Base-by-base conservation (phyloP, 768 basidiomycete genomes). In the Ramaria sp. region DNA sequence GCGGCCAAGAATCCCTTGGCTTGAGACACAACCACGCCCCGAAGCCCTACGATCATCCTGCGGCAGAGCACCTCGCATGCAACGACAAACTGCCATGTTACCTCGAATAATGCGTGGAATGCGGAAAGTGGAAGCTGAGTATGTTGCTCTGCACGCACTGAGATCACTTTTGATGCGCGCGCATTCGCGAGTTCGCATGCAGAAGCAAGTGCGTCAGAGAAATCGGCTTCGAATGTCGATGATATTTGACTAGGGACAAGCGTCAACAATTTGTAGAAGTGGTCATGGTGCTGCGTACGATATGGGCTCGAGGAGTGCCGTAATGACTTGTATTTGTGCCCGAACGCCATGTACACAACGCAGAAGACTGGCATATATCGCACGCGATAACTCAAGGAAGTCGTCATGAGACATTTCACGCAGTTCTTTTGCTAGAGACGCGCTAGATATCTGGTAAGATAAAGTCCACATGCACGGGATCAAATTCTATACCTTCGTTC, bases 21-120 rank as follows among this genome's bases (percentile, higher is more conserved):
- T 85, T 93, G 63, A 53, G 82, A 77, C 45, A 94, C 83, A 51
- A 92, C 79, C 1, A 82, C 87, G 4, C 93, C 94, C 58, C 96
- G 75, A 33, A 98, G 73, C 6, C 91, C 87, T 56, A 97, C 90
- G 58, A 97, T 93, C 91, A 98, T 97, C 62, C 86, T 76, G 54
- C 83, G 78, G 61, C 87, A 90, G 30, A 96, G 74, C 30, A 84
- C 80, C 67, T 99, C 95, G 65, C 89, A 91, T 61, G 76, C 77
- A 24, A 96, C 78, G 9, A 98, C 91, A 63, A 98, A 98, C 24
- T 77, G 70, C 95, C 95, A 97, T 1, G 88, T 84, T 62, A 81
- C 78, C 54, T 86, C 84, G 75, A 94, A 95, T 57, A 97, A 75
- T 11, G 74, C 77, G 34, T 90, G 72, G 71, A 98, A 98, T 46